Base-by-base conservation (phyloP, 2,329 filamentous ascomycete species). In the Cladophialophora carrionii region DNA sequence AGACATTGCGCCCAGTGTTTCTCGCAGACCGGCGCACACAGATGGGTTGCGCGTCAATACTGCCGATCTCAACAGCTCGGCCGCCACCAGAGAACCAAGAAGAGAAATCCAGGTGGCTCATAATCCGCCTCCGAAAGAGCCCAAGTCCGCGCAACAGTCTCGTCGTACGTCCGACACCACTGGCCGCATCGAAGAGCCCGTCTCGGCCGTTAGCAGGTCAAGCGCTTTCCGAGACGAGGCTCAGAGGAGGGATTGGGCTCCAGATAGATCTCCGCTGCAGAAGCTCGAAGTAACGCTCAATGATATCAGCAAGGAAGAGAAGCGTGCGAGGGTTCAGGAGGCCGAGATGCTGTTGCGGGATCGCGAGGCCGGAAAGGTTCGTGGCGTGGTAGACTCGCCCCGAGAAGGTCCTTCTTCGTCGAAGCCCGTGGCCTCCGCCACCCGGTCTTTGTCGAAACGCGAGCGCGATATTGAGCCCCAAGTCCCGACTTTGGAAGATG, bases 291-390 rank as follows among this genome's bases (percentile, higher is more conserved):
- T 91, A 74, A 95, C 91, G 73, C 84, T 98, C 73, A 90, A 90
- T 77, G 92, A 90, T 78, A 94, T 97, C 77, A 96, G 90, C 76
- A 98, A 97, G 77, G 93, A 97, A 78, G 93, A 97, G 78, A 96
- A 96, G 77, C 86, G 94, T 69, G 92, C 92, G 8, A 85, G 91
- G 54, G 87, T 94, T 4, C 86, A 92, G 74, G 90, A 94, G 72
- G 92, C 92, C 5, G 94, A 97, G 76, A 83, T 87, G 71, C 85
- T 86, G 51, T 85, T 88, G 20, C 85, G 88, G 71, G 88, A 94
- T 73, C 74, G 75, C 4, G 73, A 78, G 62, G 75, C 75, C 32
- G 64, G 63, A 48, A 20, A 49, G 29, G 53, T 26, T 22, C 49
- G 52, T 32, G 48, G 41, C 4, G 22, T 26, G 32, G 48, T 41